phyloP scores from a whole-genome alignment of 176 grass and related monocot species.

The Sorghum bicolor region Sorghum_bicolor_NCBIv3 NC_012872.2:53551501-53552000 shows the following conservation, averaged over 20 bases:
- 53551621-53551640: neutral
- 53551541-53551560: too few relatives aligned
- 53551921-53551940: neutral
- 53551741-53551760: too few relatives aligned
- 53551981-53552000: too few relatives aligned
- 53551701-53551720: too few relatives aligned
- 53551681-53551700: neutral
- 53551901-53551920: too few relatives aligned
- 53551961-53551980: too few relatives aligned
- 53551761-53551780: too few relatives aligned
- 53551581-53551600: conserved; percentile 26
- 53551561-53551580: conserved; percentile 6
- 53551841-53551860: neutral
- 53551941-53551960: neutral
- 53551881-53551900: too few relatives aligned
- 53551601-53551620: conserved; percentile 11
- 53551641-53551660: neutral
- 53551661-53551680: neutral
- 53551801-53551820: too few relatives aligned
- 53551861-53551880: neutral
- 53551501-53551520: neutral
- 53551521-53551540: neutral
- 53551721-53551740: too few relatives aligned
- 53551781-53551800: too few relatives aligned
- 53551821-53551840: neutral